Conservation (phyloP, 2,329 filamentous ascomycete genomes). For the Ascochyta fabae region DNA sequence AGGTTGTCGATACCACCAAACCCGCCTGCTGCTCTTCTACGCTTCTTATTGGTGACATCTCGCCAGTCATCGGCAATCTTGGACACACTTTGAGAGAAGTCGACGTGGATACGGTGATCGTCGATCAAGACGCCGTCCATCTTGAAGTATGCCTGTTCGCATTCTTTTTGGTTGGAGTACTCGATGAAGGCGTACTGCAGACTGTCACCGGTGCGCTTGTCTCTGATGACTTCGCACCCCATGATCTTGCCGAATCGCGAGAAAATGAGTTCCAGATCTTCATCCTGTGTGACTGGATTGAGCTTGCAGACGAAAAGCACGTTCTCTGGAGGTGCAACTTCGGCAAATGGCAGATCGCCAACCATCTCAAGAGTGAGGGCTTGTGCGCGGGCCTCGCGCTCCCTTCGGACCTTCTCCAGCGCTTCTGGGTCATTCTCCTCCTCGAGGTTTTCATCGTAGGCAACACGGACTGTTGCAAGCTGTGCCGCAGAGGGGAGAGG, state of each 20-base stretch:
- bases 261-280: constrained; percentile 95
- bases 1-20: constrained; percentile 90
- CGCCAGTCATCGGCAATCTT: constrained; percentile 91
- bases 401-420: constrained; percentile 78
- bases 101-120: constrained; percentile 95
- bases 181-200: constrained; percentile 98
- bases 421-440: constrained; percentile 81
- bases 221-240: constrained; percentile 94
- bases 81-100: constrained; percentile 93
- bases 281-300: constrained; percentile 93
- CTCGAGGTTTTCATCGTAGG: constrained; percentile 82
- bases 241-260: constrained; percentile 94
- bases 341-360: constrained; percentile 94
- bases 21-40: constrained; percentile 68
- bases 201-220: constrained; percentile 92
- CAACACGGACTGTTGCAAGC: constrained; percentile 88
- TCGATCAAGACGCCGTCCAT: constrained; percentile 98
- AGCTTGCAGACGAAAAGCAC: constrained; percentile 98
- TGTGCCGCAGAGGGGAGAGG: constrained; percentile 84
- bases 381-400: constrained; percentile 90
- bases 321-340: constrained; percentile 97
- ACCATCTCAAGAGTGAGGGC: constrained; percentile 97
- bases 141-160: constrained; percentile 96
- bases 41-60: constrained; percentile 81
- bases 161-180: constrained; percentile 89